Evolutionary conservation across 768 basidiomycete species (phyloP).

Genomic region (Udeniomyces megalosporus): DNA sequence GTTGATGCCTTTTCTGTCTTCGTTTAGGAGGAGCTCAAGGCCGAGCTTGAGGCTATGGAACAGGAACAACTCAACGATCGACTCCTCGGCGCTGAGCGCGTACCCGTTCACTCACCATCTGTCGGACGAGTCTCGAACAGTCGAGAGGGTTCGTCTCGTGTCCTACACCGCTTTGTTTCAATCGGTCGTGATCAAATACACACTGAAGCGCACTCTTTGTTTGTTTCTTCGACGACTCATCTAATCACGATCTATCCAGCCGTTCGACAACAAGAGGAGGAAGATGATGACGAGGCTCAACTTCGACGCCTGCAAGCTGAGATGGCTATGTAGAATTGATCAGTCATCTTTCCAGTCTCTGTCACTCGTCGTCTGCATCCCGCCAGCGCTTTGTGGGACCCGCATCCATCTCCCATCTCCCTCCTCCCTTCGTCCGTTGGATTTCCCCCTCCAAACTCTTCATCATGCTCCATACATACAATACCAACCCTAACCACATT

Average conservation of each 20-base stretch:
- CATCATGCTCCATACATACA: too few relatives aligned
- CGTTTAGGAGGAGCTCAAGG: conserved; percentile 54
- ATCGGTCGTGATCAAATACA: conserved; percentile 9
- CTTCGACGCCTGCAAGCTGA: conserved; percentile 75
- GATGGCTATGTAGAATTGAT: conserved; percentile 62
- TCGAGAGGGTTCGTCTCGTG: background rate
- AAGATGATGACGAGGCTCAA: conserved; percentile 84
- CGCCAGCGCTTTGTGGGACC: too few relatives aligned
- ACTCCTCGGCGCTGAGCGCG: conserved; percentile 72
- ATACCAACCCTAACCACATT: too few relatives aligned
- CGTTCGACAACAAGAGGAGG: conserved; percentile 38
- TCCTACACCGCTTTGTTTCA: background rate
- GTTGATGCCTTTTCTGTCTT: background rate
- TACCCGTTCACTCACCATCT: conserved; percentile 62
- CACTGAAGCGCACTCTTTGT: background rate
- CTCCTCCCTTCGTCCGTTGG: too few relatives aligned
- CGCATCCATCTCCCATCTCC: too few relatives aligned
- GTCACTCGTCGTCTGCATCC: too few relatives aligned
- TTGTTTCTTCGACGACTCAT: background rate
- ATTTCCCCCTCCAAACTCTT: too few relatives aligned
- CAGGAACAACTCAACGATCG: conserved; percentile 73
- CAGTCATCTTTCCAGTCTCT: too few relatives aligned
- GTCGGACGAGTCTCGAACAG: background rate
- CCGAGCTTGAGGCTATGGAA: conserved; percentile 72
- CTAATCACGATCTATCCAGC: too few relatives aligned